Percentiles rank a stretch among this genome's conserved stretches.
phyloP scores from a whole-genome alignment of 1,139 yeast genomes.

The Candida labiduridarum region DNA sequence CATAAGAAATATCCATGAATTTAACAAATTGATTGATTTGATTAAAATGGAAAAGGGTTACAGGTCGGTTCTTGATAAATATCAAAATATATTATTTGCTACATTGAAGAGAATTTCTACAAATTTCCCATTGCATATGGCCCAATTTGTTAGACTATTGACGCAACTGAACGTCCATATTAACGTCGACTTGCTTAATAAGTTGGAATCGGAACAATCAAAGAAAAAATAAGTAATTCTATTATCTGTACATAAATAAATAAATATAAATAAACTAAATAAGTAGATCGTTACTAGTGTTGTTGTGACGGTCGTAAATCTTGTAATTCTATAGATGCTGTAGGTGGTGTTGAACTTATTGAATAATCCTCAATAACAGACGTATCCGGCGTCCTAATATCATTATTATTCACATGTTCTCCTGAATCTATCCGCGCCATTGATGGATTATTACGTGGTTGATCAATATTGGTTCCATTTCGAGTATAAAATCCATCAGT shows the following conservation, averaged over 20 bases:
- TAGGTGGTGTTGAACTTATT: neutral
- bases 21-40: conserved; percentile 33
- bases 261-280: neutral
- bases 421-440: neutral
- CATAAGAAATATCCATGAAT: conserved; percentile 28
- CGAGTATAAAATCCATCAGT: conserved; percentile 46
- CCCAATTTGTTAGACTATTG: conserved; percentile 14
- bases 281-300: neutral
- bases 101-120: conserved; percentile 10
- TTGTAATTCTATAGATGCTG: conserved; percentile 11
- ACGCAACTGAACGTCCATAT: conserved; percentile 5
- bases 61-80: conserved; percentile 18
- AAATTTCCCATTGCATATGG: conserved; percentile 7
- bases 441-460: neutral
- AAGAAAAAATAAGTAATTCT: neutral
- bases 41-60: conserved; percentile 9
- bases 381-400: neutral
- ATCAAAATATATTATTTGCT: conserved; percentile 14
- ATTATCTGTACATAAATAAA: neutral
- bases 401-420: neutral
- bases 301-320: conserved; percentile 7
- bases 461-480: conserved; percentile 15
- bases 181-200: conserved; percentile 5
- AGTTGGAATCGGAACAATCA: neutral
- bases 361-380: conserved; percentile 1